These are phyloP conservation scores for Candida verbasci DNA, from an alignment of 805 yeast species.

Conservation along the genomic window DNA sequence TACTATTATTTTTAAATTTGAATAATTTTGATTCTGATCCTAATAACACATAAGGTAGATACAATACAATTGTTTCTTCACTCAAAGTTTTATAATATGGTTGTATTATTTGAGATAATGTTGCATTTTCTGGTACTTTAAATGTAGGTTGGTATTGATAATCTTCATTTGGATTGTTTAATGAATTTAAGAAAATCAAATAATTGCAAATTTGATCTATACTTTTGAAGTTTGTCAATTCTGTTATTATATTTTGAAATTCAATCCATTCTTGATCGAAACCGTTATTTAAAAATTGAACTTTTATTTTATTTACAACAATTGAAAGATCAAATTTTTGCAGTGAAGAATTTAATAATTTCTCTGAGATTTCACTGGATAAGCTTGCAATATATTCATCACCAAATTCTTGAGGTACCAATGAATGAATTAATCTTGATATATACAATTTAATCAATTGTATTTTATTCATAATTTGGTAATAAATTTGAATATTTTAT, in stretches of 20 bases:
- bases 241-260: slow-evolving; percentile 28
- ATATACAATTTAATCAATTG: slow-evolving; percentile 31
- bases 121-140: slow-evolving; percentile 3
- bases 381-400: slow-evolving; percentile 28
- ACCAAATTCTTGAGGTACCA: slow-evolving; percentile 36
- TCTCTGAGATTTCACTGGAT: slow-evolving; percentile 21
- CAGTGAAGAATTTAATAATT: slow-evolving; percentile 6
- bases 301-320: slow-evolving; percentile 18
- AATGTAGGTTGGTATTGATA: background rate
- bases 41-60: slow-evolving; percentile 50
- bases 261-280: slow-evolving; percentile 26
- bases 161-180: slow-evolving; percentile 7
- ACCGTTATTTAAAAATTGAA: slow-evolving; percentile 22
- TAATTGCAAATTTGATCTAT: slow-evolving; percentile 32
- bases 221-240: slow-evolving; percentile 22
- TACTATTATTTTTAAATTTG: slow-evolving; percentile 29
- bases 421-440: slow-evolving; percentile 29
- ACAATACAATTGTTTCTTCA: slow-evolving; percentile 36
- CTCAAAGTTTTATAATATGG: slow-evolving; percentile 29
- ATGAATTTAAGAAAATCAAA: slow-evolving; percentile 25
- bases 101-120: slow-evolving; percentile 9
- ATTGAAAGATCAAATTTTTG: slow-evolving; percentile 14
- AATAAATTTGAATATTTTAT: too few relatives aligned
- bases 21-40: slow-evolving; percentile 61
- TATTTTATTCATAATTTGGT: slow-evolving; percentile 19